Percentiles rank a stretch among this genome's conserved stretches.
phyloP scores from a whole-genome alignment of 1,284 basidiomycete genomes.

The Tilletia indica region DNA sequence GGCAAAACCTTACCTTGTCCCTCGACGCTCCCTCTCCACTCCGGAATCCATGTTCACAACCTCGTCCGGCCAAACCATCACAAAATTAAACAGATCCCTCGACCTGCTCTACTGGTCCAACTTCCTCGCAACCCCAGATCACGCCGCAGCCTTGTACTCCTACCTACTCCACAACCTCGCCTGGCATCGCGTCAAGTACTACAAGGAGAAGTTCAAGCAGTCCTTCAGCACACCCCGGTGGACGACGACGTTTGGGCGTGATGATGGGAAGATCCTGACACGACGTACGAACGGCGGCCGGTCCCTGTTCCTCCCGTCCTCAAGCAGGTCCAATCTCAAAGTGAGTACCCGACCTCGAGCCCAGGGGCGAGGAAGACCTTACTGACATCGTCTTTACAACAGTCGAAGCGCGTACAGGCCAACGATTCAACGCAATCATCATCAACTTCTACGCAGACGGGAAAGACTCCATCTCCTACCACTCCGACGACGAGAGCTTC shows the following conservation, averaged over 20 bases:
- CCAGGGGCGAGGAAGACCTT: not conserved
- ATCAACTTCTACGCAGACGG: constrained; percentile 57
- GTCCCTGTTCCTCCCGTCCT: constrained; percentile 23
- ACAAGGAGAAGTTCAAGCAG: constrained; percentile 15
- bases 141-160: constrained; percentile 8
- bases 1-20: not conserved
- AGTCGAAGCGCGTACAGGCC: constrained; percentile 31
- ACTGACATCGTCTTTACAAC: not conserved
- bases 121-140: constrained; percentile 20
- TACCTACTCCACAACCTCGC: constrained; percentile 25
- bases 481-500: constrained; percentile 57
- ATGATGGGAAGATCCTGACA: constrained; percentile 23
- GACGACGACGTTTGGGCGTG: constrained; percentile 30
- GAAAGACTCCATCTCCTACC: constrained; percentile 56
- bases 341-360: not conserved
- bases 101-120: constrained; percentile 25
- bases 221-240: constrained; percentile 27
- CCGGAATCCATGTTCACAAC: constrained; percentile 11
- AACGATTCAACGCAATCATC: constrained; percentile 49
- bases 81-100: constrained; percentile 23
- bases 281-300: constrained; percentile 20
- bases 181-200: constrained; percentile 34
- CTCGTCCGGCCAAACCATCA: constrained; percentile 9
- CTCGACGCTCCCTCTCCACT: not conserved
- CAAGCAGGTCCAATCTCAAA: constrained; percentile 23